phyloP scores from a whole-genome alignment of 1,284 basidiomycete genomes.

The Salmacisia buchloeana region DNA sequence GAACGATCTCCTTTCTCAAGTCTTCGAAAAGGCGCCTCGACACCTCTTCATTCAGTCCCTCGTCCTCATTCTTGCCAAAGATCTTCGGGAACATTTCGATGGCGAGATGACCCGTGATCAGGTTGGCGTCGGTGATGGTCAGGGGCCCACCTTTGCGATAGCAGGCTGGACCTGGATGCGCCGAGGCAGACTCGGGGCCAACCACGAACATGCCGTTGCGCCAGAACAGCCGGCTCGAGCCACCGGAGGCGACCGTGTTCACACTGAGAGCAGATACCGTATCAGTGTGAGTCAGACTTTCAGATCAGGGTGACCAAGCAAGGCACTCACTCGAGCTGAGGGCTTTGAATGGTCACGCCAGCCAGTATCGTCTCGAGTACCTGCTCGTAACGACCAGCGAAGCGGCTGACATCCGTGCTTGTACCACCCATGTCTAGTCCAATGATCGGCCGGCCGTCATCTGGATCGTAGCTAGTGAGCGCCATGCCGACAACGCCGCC shows the following conservation, averaged over 20 bases:
- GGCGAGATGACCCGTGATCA: slow-evolving; percentile 44
- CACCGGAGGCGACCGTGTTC: slow-evolving; percentile 48
- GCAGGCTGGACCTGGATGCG: slow-evolving; percentile 46
- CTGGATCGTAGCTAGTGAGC: slow-evolving; percentile 71
- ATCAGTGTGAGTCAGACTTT: background rate
- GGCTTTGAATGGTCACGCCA: slow-evolving; percentile 78
- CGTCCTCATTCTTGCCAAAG: slow-evolving; percentile 77
- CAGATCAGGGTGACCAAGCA: background rate
- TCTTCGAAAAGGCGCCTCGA: slow-evolving; percentile 63
- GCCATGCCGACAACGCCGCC: slow-evolving; percentile 84
- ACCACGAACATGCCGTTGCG: slow-evolving; percentile 46
- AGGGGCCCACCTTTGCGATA: slow-evolving; percentile 49
- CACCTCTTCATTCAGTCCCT: slow-evolving; percentile 64
- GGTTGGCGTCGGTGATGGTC: slow-evolving; percentile 48
- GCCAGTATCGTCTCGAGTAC: slow-evolving; percentile 88
- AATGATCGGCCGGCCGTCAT: slow-evolving; percentile 65
- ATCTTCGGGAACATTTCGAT: slow-evolving; percentile 67
- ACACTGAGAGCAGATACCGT: slow-evolving; percentile 17
- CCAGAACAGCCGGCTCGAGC: slow-evolving; percentile 44
- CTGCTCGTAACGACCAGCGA: slow-evolving; percentile 75
- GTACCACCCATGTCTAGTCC: slow-evolving; percentile 64
- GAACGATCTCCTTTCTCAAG: slow-evolving; percentile 65
- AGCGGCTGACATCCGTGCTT: slow-evolving; percentile 77
- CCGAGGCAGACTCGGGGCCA: slow-evolving; percentile 45
- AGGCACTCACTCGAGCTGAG: slow-evolving; percentile 57